phyloP scores from a whole-genome alignment of 2,329 filamentous ascomycete species.

The Monosporascus sp. region DNA sequence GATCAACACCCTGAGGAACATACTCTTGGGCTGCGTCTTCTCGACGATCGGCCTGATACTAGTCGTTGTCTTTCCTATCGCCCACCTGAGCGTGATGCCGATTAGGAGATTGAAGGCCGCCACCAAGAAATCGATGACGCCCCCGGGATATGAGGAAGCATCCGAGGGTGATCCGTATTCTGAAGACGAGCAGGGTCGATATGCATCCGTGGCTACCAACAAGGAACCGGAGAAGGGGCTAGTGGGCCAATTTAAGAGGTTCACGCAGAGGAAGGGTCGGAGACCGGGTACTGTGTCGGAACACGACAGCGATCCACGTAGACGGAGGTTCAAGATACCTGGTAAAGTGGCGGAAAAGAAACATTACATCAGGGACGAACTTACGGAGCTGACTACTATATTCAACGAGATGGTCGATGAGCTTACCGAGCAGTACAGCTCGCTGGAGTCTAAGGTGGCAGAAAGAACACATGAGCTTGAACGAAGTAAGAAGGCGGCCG shows the following conservation, averaged over 20 bases:
- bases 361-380: slow-evolving; percentile 74
- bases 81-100: slow-evolving; percentile 75
- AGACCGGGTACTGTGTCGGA: slow-evolving; percentile 21
- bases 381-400: slow-evolving; percentile 74
- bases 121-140: slow-evolving; percentile 66
- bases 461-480: slow-evolving; percentile 81
- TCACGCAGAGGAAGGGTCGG: slow-evolving; percentile 28
- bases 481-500: slow-evolving; percentile 83
- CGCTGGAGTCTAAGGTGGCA: slow-evolving; percentile 76
- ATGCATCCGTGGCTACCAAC: slow-evolving; percentile 14
- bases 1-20: slow-evolving; percentile 68
- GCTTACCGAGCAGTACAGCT: slow-evolving; percentile 77
- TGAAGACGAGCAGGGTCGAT: slow-evolving; percentile 36
- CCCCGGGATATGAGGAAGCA: slow-evolving; percentile 53
- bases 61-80: slow-evolving; percentile 68
- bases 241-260: slow-evolving; percentile 31
- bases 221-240: slow-evolving; percentile 38
- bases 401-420: slow-evolving; percentile 96
- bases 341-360: slow-evolving; percentile 71
- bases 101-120: slow-evolving; percentile 72
- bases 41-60: slow-evolving; percentile 70
- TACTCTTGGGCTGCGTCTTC: slow-evolving; percentile 80
- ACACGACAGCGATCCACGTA: slow-evolving; percentile 33
- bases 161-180: slow-evolving; percentile 37
- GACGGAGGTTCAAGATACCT: slow-evolving; percentile 73